phyloP scores from a whole-genome alignment of 1,284 basidiomycete genomes.

The Irpex sp. region DNA sequence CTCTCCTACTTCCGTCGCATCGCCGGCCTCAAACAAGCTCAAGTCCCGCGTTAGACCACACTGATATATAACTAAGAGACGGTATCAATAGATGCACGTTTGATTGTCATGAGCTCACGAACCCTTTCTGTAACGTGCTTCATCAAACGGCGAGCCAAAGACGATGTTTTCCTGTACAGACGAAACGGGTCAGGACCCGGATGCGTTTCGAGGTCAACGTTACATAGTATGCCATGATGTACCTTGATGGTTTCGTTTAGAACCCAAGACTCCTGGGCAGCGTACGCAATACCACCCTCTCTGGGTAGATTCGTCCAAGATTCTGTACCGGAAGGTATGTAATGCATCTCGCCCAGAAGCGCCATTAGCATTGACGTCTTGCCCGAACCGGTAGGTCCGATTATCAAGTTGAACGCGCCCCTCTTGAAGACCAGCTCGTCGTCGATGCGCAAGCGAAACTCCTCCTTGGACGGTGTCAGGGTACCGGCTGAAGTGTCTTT shows the following conservation, averaged over 20 bases:
- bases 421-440: conserved; percentile 54
- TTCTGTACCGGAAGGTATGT: conserved; percentile 45
- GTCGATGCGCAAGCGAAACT: conserved; percentile 46
- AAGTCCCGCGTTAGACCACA: conserved; percentile 65
- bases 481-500: conserved; percentile 25
- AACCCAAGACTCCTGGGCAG: conserved; percentile 76
- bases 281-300: conserved; percentile 63
- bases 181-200: not conserved
- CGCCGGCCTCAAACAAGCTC: conserved; percentile 66
- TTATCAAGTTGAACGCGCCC: conserved; percentile 56
- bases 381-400: conserved; percentile 59
- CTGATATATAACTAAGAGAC: conserved; percentile 49
- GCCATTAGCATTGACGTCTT: conserved; percentile 54
- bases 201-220: too few relatives aligned
- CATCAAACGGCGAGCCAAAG: conserved; percentile 40
- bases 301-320: conserved; percentile 69
- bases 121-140: conserved; percentile 42
- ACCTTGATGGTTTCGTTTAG: conserved; percentile 47
- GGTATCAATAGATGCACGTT: conserved; percentile 20
- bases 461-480: conserved; percentile 32
- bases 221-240: not conserved
- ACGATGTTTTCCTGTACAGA: conserved; percentile 37
- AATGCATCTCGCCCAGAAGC: conserved; percentile 61
- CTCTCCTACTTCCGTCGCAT: conserved; percentile 69
- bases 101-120: not conserved